Base-by-base conservation (phyloP, 257 asterid genomes). In the Solanum boliviense region DNA sequence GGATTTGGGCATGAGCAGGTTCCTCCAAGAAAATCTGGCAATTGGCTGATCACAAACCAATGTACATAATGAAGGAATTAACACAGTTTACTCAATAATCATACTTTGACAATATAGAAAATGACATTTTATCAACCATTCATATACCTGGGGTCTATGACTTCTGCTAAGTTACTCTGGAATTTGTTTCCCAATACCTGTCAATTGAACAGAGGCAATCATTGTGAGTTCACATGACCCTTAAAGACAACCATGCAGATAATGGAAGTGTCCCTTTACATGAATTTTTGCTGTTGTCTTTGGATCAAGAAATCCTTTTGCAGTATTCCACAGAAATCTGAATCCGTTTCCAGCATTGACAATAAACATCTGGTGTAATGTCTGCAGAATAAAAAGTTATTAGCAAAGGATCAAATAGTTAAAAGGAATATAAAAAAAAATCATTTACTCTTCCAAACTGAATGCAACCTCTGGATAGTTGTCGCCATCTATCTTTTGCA, bases 11-110 rank as follows among this genome's bases (percentile, higher is more conserved):
- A 97, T 29, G 94, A 91, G 91, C 99, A 97, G 88, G 96, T 90
- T 87, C 99, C 99, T 60, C 99, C 99, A 46, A 96, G 94, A 94
- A 97, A 97, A 91, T 96, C 97, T 81, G 99, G 99, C 94, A 97
- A 91, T 92, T 96, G 98, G 91, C 99, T 97, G 94, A 90, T 88
- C 56, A 78, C 86, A 87, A 87, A 29, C 27, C 88, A 85, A 87
- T 38, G 65, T 84, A 52, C 76, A 81, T 82, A 60, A 67, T 65
- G 67, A 52, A 44, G 65, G 36, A 36, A 89, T 34, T 23, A 36
- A 16, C 83, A 79, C n/a, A 16, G 70, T 18, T 16, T 44, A 41
- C 20, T 39, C 35, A 65, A 88, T 46, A 16, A 58, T 29, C 67
- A 70, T 68, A 71, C 73, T 52, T 62, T 6, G 78, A 60, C 79